phyloP scores from a whole-genome alignment of 257 asterid genomes.

The Fraxinus quadrangulata region DNA sequence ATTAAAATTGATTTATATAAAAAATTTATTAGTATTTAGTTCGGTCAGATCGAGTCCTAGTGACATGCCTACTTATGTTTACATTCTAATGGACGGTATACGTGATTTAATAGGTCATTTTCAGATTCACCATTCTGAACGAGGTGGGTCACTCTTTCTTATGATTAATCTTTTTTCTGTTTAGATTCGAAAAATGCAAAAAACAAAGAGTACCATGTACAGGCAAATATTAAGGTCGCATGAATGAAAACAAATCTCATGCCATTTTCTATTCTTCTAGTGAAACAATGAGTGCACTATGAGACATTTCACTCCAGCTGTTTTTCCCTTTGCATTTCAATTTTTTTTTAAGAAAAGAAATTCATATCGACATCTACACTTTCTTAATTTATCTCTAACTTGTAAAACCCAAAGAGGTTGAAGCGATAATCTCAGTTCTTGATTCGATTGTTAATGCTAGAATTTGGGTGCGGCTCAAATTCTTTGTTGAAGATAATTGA shows the following conservation, averaged over 20 bases:
- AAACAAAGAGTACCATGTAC: not conserved
- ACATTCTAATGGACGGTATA: not conserved
- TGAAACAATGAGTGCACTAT: slow-evolving; percentile 27
- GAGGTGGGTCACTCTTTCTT: not conserved
- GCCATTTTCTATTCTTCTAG: slow-evolving; percentile 6
- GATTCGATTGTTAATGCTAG: too few relatives aligned
- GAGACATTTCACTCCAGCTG: slow-evolving; percentile 40
- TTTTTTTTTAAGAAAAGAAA: not conserved
- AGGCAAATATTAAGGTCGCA: slow-evolving; percentile 5
- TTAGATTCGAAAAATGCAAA: not conserved
- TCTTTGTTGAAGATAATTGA: too few relatives aligned
- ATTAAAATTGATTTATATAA: too few relatives aligned
- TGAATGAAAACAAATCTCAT: slow-evolving; percentile 17
- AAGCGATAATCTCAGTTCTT: too few relatives aligned
- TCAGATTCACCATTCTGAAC: not conserved
- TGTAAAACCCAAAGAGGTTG: too few relatives aligned
- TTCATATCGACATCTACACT: slow-evolving; percentile 7
- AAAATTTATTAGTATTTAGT: not conserved
- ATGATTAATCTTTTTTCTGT: not conserved
- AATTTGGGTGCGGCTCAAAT: too few relatives aligned
- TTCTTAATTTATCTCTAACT: not conserved
- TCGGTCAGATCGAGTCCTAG: not conserved
- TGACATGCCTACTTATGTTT: not conserved
- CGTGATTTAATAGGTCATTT: not conserved
- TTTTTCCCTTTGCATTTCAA: not conserved